These are phyloP conservation scores for Paramecium bursaria DNA, from an alignment of 73 alveolate species.

Conservation along the genomic window DNA sequence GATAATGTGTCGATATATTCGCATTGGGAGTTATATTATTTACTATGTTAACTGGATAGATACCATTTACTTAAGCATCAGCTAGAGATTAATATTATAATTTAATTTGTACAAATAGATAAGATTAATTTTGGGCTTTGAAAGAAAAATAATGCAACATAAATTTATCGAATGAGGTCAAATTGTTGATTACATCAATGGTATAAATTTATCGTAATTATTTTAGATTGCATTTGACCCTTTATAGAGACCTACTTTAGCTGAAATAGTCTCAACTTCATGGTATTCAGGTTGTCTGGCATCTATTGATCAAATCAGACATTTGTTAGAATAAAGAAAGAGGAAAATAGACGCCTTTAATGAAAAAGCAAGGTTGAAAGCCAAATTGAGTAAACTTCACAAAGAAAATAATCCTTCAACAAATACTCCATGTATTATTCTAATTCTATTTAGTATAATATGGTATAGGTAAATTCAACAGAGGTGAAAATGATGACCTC, in stretches of 20 bases:
- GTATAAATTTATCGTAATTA: too few species aligned
- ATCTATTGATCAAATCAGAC: not conserved
- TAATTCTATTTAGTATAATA: not conserved
- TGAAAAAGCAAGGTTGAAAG: slow-evolving; percentile 1
- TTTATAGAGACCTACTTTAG: slow-evolving; percentile 25
- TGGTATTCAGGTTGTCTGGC: slow-evolving; percentile 19
- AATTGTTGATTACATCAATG: not conserved
- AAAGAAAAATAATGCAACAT: slow-evolving; percentile 5
- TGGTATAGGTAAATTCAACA: slow-evolving; percentile 55
- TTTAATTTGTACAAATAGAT: slow-evolving; percentile 48
- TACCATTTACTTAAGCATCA: slow-evolving; percentile 53
- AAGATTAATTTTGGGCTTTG: slow-evolving; percentile 43
- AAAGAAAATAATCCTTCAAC: slow-evolving; percentile 1
- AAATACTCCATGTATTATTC: not conserved
- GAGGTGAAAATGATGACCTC: slow-evolving; percentile 29
- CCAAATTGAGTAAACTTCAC: not conserved
- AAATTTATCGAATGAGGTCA: slow-evolving; percentile 24
- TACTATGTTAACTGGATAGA: slow-evolving; percentile 55
- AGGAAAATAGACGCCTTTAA: slow-evolving; percentile 34
- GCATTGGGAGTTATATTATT: slow-evolving; percentile 67
- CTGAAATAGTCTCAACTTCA: slow-evolving; percentile 34
- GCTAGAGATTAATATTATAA: slow-evolving; percentile 45
- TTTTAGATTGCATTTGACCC: slow-evolving; percentile 62
- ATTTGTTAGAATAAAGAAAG: slow-evolving; percentile 13
- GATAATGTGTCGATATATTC: slow-evolving; percentile 62